These are phyloP conservation scores for Knoxia roxburghii DNA, from an alignment of 257 asterid species.

Conservation along the genomic window DNA sequence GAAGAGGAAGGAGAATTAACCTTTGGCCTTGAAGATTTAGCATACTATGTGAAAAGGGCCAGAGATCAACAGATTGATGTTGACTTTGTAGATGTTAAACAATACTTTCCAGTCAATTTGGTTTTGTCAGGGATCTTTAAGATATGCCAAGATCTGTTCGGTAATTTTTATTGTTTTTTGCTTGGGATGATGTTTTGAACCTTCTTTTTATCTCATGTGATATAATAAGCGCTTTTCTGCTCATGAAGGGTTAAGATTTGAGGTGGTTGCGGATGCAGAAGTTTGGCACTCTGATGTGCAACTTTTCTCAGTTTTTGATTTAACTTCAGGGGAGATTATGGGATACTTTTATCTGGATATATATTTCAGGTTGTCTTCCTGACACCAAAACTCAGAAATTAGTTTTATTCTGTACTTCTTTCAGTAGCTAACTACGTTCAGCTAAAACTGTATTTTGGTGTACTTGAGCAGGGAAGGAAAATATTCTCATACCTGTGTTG, in stretches of 20 bases:
- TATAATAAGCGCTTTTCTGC: slow-evolving; percentile 14
- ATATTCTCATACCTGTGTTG: slow-evolving; percentile 84
- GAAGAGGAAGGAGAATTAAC: slow-evolving; percentile 74
- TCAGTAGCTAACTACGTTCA: background rate
- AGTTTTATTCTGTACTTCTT: slow-evolving; percentile 2
- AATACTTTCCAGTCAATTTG: slow-evolving; percentile 71
- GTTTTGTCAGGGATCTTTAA: slow-evolving; percentile 93
- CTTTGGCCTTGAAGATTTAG: slow-evolving; percentile 83
- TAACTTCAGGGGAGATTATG: slow-evolving; percentile 67
- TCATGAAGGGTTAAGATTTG: slow-evolving; percentile 69
- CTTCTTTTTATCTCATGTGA: slow-evolving; percentile 11
- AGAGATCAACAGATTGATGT: slow-evolving; percentile 61
- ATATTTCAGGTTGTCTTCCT: slow-evolving; percentile 54
- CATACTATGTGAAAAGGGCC: slow-evolving; percentile 62
- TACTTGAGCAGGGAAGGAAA: slow-evolving; percentile 69
- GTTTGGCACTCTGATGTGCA: slow-evolving; percentile 88
- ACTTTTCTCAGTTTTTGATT: slow-evolving; percentile 73
- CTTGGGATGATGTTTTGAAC: slow-evolving; percentile 8
- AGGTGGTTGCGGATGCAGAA: slow-evolving; percentile 59
- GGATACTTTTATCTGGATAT: slow-evolving; percentile 88
- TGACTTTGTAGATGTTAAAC: slow-evolving; percentile 76
- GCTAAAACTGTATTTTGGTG: slow-evolving; percentile 18
- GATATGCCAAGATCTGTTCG: slow-evolving; percentile 89
- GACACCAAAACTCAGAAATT: background rate
- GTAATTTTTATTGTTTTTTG: slow-evolving; percentile 32